Conservation (phyloP, 1,284 basidiomycete species). For the Leccinum fuscescens region DNA sequence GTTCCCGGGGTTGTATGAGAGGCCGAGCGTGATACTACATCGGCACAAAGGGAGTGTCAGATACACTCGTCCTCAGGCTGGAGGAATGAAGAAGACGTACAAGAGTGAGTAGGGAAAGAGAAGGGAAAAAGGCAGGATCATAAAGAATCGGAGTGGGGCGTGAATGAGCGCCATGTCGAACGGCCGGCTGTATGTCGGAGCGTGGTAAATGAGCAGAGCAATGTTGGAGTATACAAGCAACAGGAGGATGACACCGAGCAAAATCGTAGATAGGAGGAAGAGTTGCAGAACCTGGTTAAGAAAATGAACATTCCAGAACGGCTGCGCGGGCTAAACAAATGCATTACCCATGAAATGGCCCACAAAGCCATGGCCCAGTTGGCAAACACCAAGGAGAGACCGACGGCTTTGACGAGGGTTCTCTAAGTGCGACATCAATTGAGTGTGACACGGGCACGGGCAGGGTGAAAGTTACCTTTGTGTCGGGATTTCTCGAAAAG, state of each 20-base stretch:
- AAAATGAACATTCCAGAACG: neutral
- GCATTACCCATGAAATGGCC: conserved; percentile 76
- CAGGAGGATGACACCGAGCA: conserved; percentile 59
- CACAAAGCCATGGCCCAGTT: conserved; percentile 84
- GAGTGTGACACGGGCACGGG: neutral
- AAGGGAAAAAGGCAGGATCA: conserved; percentile 52
- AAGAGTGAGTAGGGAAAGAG: conserved; percentile 54
- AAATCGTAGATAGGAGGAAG: conserved; percentile 60
- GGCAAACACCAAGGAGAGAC: conserved; percentile 71
- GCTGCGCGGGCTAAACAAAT: neutral
- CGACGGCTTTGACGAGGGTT: conserved; percentile 74
- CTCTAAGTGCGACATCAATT: conserved; percentile 36
- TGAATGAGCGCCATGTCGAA: conserved; percentile 70
- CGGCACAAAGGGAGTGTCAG: conserved; percentile 32
- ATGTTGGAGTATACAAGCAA: conserved; percentile 67
- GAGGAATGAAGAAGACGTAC: conserved; percentile 27
- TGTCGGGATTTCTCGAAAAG: conserved; percentile 69
- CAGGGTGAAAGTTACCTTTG: conserved; percentile 53
- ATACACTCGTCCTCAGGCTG: conserved; percentile 17
- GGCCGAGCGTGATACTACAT: conserved; percentile 53
- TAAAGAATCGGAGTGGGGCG: conserved; percentile 69
- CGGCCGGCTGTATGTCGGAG: conserved; percentile 53
- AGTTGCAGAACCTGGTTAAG: conserved; percentile 51
- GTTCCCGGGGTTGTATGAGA: conserved; percentile 43
- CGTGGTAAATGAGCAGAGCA: conserved; percentile 63